Base-by-base conservation (phyloP, 495 filamentous ascomycete species). In the Oidiodendron maius region DNA sequence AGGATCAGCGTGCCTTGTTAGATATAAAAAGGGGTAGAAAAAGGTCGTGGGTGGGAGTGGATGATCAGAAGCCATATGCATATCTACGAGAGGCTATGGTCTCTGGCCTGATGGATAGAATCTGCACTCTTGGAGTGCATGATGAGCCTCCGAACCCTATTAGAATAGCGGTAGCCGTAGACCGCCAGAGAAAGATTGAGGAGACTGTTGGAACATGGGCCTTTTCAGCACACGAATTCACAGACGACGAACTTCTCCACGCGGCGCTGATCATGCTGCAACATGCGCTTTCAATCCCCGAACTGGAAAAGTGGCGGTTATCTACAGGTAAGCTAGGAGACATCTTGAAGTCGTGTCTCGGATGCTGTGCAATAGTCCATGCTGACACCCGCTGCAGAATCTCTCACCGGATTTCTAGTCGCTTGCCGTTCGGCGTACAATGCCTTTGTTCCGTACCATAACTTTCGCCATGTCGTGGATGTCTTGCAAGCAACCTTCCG, bases 391-490 rank as follows among this genome's bases (percentile, higher is more conserved):
- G 48, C 26, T 50, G 45, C 55, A 61, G 58, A 61, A 52, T 68
- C 64, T 23, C 42, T 96, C 16, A 83, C 79, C 52, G 76, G 76
- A 35, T 96, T 96, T 64, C 70, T 95, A 37, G 70, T 91, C 37
- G 88, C 91, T 53, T 86, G 88, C 60, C 82, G 88, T 42, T 79
- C 81, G 39, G 85, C 94, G 13, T 97, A 98, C 68, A 96, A 96
- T 60, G 81, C 77, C 41, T 95, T 95, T 63, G 89, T 98, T 30
- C 86, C 91, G n/a, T 98, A 97, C 60, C 93, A 98, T 68, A 98
- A 98, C 63, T 98, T 96, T 65, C 88, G 93, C 40, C 93, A 98
- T 64, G 93, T 94, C 5, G 81, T 93, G 43, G 93, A 98, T 70
- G 93, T 98, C 32, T 74, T 96, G 57, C 93, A 98, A 66, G 94